phyloP scores from a whole-genome alignment of 805 yeast species.

The Candida orba region DNA sequence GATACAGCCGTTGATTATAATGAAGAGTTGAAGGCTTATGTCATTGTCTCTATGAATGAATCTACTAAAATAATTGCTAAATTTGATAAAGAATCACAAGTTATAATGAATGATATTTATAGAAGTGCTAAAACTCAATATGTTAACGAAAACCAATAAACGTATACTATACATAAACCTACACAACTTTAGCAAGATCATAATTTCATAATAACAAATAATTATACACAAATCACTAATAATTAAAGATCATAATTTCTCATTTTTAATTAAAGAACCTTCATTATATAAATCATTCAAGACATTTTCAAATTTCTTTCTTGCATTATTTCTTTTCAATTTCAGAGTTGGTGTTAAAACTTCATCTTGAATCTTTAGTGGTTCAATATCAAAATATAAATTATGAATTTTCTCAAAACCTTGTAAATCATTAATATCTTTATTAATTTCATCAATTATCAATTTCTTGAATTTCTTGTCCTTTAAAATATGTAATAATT shows the following conservation, averaged over 20 bases:
- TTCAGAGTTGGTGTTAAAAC: conserved; percentile 64
- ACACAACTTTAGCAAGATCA: too few relatives aligned
- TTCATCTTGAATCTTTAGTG: conserved; percentile 51
- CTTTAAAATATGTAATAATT: conserved; percentile 9
- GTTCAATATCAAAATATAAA: conserved; percentile 46
- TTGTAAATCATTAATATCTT: conserved; percentile 31
- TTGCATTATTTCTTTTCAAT: conserved; percentile 44
- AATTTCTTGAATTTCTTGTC: conserved; percentile 16
- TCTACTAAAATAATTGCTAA: conserved; percentile 38
- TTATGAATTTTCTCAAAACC: conserved; percentile 63
- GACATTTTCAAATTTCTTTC: conserved; percentile 33
- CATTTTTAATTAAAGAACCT: conserved; percentile 32
- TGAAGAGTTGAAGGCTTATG: conserved; percentile 24
- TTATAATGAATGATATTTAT: conserved; percentile 37
- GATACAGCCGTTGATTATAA: conserved; percentile 41
- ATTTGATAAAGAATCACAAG: conserved; percentile 31
- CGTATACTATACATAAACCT: too few relatives aligned
- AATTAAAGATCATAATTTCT: conserved; percentile 17
- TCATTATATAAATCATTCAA: conserved; percentile 42
- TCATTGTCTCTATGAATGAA: conserved; percentile 39
- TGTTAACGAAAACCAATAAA: neutral
- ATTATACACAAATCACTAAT: too few relatives aligned
- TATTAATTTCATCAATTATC: conserved; percentile 16
- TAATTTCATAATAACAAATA: too few relatives aligned
- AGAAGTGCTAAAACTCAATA: conserved; percentile 35